phyloP scores from a whole-genome alignment of 1,139 yeast species.

The Candida sanyaensis region DNA sequence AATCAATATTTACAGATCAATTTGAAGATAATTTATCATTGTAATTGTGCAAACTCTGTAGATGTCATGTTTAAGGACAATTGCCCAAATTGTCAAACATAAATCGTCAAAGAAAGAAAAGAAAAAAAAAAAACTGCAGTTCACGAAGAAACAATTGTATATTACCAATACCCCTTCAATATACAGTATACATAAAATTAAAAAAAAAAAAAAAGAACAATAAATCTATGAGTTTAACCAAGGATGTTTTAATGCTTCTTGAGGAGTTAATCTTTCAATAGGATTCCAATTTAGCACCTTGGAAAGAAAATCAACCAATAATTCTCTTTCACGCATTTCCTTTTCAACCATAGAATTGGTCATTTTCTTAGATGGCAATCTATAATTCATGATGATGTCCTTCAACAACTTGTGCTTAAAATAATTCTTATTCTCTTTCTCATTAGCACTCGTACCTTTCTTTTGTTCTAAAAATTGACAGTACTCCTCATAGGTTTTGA shows the following conservation, averaged over 20 bases:
- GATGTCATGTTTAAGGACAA: no score
- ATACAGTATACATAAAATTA: no score
- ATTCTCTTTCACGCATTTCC: slow-evolving; percentile 71
- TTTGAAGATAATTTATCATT: no score
- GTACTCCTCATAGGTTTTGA: slow-evolving; percentile 39
- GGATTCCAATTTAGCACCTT: slow-evolving; percentile 87
- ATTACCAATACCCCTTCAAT: no score
- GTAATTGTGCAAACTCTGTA: no score
- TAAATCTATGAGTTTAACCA: slow-evolving; percentile 21
- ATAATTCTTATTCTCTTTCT: slow-evolving; percentile 79
- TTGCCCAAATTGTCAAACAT: no score
- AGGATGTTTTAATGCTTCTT: slow-evolving; percentile 91
- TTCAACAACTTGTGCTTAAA: slow-evolving; percentile 72
- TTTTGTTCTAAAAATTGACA: slow-evolving; percentile 34
- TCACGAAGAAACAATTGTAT: no score
- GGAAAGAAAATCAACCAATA: slow-evolving; percentile 73
- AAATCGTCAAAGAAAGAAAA: no score
- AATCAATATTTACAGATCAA: no score
- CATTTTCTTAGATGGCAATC: slow-evolving; percentile 72
- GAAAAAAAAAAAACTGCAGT: no score
- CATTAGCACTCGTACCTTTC: slow-evolving; percentile 41
- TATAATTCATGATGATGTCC: slow-evolving; percentile 77
- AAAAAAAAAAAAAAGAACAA: no score
- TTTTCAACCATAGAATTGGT: slow-evolving; percentile 60
- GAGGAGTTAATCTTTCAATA: slow-evolving; percentile 94